These are phyloP conservation scores for Alloteropsis angusta DNA, from an alignment of 202 grass and related monocot species.

Conservation along the genomic window DNA sequence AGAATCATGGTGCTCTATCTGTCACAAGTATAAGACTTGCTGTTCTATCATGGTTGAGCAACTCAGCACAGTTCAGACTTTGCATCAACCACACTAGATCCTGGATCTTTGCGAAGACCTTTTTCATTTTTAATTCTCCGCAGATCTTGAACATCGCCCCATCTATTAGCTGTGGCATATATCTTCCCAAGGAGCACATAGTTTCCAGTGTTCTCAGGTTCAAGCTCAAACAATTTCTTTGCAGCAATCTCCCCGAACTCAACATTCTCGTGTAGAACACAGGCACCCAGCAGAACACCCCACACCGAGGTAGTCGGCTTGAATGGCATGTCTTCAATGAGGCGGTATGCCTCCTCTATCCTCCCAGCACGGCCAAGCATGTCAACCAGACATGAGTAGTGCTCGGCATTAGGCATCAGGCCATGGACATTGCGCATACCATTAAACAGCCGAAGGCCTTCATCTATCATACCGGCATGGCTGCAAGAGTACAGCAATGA, in stretches of 20 bases:
- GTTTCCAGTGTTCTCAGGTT: constrained; percentile 49
- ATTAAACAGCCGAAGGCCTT: constrained; percentile 61
- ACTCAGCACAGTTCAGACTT: constrained; percentile 24
- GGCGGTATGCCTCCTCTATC: constrained; percentile 59
- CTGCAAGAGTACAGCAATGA: constrained; percentile 70
- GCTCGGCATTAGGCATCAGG: constrained; percentile 54
- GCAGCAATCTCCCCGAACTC: constrained; percentile 59
- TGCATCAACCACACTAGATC: constrained; percentile 63
- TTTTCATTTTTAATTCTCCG: constrained; percentile 48
- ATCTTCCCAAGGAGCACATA: constrained; percentile 70
- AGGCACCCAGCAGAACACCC: constrained; percentile 67
- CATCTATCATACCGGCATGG: constrained; percentile 59
- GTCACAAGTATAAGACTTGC: neutral
- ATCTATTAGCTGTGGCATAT: constrained; percentile 52
- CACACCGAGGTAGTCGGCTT: constrained; percentile 46
- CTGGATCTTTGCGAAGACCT: constrained; percentile 57
- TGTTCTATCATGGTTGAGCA: constrained; percentile 11
- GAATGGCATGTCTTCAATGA: constrained; percentile 66
- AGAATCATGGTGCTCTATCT: neutral
- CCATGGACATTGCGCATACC: constrained; percentile 40
- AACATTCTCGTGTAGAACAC: constrained; percentile 58
- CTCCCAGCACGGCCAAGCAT: constrained; percentile 72
- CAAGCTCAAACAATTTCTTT: constrained; percentile 60
- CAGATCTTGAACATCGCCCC: constrained; percentile 43
- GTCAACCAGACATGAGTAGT: constrained; percentile 72